A percentile compares a stretch with the other conserved stretches of the same genome.
These are phyloP conservation scores for Butyriboletus loyo DNA, from an alignment of 768 basidiomycete genomes.

Conservation along the genomic window DNA sequence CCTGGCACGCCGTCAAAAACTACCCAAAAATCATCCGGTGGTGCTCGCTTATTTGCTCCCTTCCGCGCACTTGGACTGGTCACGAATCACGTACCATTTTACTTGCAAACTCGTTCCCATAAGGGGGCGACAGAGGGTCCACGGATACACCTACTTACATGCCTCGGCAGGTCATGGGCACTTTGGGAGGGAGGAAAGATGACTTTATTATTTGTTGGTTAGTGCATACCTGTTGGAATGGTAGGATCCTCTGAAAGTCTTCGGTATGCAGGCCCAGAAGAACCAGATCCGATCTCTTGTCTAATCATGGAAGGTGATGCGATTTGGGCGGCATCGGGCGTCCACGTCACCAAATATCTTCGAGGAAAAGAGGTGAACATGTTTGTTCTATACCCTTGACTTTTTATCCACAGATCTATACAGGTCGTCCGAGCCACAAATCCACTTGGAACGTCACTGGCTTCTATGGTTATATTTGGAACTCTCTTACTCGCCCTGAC, in stretches of 20 bases:
- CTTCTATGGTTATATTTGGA: constrained; percentile 76
- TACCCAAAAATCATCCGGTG: constrained; percentile 6
- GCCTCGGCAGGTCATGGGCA: constrained; percentile 87
- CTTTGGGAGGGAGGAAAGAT: constrained; percentile 96
- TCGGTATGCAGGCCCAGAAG: constrained; percentile 69
- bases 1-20: background rate
- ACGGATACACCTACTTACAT: constrained; percentile 79
- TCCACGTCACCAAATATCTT: constrained; percentile 68
- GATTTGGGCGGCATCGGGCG: constrained; percentile 77
- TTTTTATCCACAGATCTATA: constrained; percentile 6
- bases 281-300: constrained; percentile 65
- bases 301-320: constrained; percentile 83
- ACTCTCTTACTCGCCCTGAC: constrained; percentile 75
- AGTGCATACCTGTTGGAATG: constrained; percentile 27
- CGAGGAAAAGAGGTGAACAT: constrained; percentile 79
- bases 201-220: constrained; percentile 89
- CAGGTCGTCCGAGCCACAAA: constrained; percentile 57
- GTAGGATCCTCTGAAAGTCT: constrained; percentile 1
- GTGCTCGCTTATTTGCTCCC: constrained; percentile 73
- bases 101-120: constrained; percentile 77
- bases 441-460: constrained; percentile 58
- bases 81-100: constrained; percentile 87
- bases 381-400: background rate
- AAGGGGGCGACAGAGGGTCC: constrained; percentile 87
- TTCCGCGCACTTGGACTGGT: constrained; percentile 95